Base-by-base conservation (phyloP, 2,329 filamentous ascomycete species). In the Colletotrichum gloeosporioides region DNA sequence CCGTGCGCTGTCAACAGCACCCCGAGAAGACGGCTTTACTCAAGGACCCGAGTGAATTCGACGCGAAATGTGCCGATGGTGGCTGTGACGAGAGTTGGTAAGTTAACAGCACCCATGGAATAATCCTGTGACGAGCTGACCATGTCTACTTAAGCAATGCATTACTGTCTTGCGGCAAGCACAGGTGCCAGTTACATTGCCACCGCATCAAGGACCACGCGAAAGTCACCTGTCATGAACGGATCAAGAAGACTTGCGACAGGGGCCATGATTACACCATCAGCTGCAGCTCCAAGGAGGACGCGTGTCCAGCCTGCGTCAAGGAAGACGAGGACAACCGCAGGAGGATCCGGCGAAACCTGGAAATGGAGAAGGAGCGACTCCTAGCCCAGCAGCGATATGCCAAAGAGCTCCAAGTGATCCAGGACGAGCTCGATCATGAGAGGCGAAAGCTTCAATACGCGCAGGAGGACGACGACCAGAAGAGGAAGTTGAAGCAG, bases 171-270 rank as follows among this genome's bases (percentile, higher is more conserved):
- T 95, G 94, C 71, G 88, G 88, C 0, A 49, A 88, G 1, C 94
- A 96, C 78, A 80, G 80, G 0, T 96, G 94, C 78, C 84, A 86
- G 0, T 87, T 85, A 1, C 86, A 87, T 8, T 96, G 94, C 74
- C 94, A 96, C 82, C 88, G 90, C 0, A 77, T 93, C 0, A 79
- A 81, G 0, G 89, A 95, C 72, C 93, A 95, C 79, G 89, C 88
- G 0, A 88, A 89, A 63, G 73, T 82, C 0, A 12, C 71, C 1
- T 90, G 88, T 70, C 25, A 32, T 0, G 67, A 82, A 6, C 68
- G 75, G 22, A 32, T 92, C 0, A 78, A 86, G 0, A 85, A 83
- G n/a, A 85, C 78, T 0, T 95, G 93, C 73, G 65, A 85, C 0
- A 85, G 88, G 2, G 84, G 86, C 0, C 93, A 95, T 79, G 86